phyloP scores from a whole-genome alignment of 164 flowering plant genomes.

The Liquidambar formosana region DNA sequence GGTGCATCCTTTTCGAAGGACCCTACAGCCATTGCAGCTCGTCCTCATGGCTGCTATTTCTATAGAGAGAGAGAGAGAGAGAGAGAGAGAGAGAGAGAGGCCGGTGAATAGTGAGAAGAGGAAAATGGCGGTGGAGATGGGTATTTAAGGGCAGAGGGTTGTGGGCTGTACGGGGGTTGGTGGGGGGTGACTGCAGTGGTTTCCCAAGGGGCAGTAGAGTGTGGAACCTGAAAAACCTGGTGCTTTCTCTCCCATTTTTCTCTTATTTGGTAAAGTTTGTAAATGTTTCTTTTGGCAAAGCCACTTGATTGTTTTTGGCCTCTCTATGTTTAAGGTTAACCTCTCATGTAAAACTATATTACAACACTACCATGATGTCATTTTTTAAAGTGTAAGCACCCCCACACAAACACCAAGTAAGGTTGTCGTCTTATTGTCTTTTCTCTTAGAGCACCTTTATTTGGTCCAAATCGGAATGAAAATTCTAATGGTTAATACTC shows the following conservation, averaged over 20 bases:
- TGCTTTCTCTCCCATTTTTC: background rate
- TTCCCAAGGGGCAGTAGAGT: conserved; percentile 3
- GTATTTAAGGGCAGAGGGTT: background rate
- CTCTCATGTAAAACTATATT: no score
- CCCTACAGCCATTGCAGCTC: conserved; percentile 44
- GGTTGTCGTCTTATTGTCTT: no score
- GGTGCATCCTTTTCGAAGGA: conserved; percentile 40
- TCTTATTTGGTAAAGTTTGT: background rate
- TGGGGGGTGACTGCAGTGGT: background rate
- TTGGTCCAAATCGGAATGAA: no score
- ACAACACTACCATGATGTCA: no score
- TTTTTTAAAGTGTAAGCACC: no score
- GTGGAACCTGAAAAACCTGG: background rate
- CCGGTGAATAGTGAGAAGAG: no score
- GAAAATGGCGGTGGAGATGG: background rate
- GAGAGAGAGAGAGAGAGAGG: background rate
- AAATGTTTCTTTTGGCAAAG: background rate
- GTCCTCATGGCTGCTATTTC: conserved; percentile 19
- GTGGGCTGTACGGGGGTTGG: conserved; percentile 1
- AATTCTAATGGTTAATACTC: no score
- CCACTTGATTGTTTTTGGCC: background rate
- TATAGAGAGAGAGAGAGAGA: background rate
- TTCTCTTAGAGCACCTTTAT: no score
- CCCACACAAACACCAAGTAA: no score
- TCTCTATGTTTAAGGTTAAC: background rate